phyloP scores from a whole-genome alignment of 345 rosid genomes.

The Brassica cretica region DNA sequence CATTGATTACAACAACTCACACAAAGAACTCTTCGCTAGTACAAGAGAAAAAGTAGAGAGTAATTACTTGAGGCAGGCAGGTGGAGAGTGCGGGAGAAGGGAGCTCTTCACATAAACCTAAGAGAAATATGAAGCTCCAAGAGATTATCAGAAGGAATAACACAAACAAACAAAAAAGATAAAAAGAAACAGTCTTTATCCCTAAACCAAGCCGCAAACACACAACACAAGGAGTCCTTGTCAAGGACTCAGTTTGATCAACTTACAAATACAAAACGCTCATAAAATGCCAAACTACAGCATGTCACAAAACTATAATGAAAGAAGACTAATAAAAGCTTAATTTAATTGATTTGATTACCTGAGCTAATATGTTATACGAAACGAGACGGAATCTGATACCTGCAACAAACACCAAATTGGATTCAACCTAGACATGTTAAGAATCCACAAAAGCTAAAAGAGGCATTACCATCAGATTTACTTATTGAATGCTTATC shows the following conservation, averaged over 20 bases:
- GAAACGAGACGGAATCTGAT: conserved; percentile 65
- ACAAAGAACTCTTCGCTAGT: conserved; percentile 3
- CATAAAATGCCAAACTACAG: not conserved
- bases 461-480: conserved; percentile 46
- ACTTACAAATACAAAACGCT: not conserved
- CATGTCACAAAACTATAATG: not conserved
- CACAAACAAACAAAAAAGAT: not conserved
- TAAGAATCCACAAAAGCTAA: not conserved
- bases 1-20: not conserved
- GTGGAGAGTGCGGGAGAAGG: conserved; percentile 74
- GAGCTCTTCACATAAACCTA: conserved; percentile 83
- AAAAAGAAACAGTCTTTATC: not conserved
- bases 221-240: not conserved
- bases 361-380: conserved; percentile 79
- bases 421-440: not conserved
- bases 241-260: not conserved
- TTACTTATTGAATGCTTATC: conserved; percentile 44
- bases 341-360: not conserved
- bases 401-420: conserved; percentile 36
- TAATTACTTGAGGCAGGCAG: conserved; percentile 77
- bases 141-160: conserved; percentile 1
- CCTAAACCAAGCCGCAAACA: not conserved
- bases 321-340: not conserved
- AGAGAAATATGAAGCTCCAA: conserved; percentile 9
- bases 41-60: conserved; percentile 2